Evolutionary conservation across 2,329 filamentous ascomycete species (phyloP).

Genomic region (Microsporum canis): DNA sequence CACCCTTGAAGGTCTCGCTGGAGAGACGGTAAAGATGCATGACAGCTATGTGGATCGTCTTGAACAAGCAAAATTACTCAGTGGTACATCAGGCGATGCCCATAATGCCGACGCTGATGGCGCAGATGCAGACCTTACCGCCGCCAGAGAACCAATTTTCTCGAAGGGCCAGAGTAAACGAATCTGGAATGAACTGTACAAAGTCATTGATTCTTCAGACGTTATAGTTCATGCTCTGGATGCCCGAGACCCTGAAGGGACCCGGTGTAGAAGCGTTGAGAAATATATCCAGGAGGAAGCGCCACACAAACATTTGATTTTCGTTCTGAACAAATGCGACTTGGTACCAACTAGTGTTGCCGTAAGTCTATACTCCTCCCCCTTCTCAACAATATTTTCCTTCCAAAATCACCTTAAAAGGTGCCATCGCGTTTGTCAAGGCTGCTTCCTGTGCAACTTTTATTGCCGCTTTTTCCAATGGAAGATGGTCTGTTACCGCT

Average conservation of each 20-base stretch:
- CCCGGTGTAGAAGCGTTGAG: slow-evolving; percentile 77
- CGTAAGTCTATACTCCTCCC: slow-evolving; percentile 54
- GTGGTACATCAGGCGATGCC: slow-evolving; percentile 52
- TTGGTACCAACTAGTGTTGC: slow-evolving; percentile 84
- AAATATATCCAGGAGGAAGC: slow-evolving; percentile 91
- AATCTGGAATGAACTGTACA: slow-evolving; percentile 95
- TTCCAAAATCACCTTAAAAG: slow-evolving; percentile 6
- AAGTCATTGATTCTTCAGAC: slow-evolving; percentile 90
- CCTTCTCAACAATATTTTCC: slow-evolving; percentile 11
- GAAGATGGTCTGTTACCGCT: slow-evolving; percentile 94
- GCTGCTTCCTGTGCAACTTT: slow-evolving; percentile 45
- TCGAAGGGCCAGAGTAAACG: slow-evolving; percentile 89
- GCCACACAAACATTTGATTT: slow-evolving; percentile 89
- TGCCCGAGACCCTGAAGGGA: slow-evolving; percentile 79
- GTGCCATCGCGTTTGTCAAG: slow-evolving; percentile 74
- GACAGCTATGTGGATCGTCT: slow-evolving; percentile 68
- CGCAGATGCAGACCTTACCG: slow-evolving; percentile 40
- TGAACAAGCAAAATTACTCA: slow-evolving; percentile 66
- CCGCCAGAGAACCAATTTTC: slow-evolving; percentile 76
- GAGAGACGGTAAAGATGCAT: slow-evolving; percentile 67
- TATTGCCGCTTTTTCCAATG: slow-evolving; percentile 40
- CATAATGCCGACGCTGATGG: slow-evolving; percentile 39
- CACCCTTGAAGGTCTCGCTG: slow-evolving; percentile 70
- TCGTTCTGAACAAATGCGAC: slow-evolving; percentile 84
- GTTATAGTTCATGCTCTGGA: slow-evolving; percentile 93